Conservation (phyloP, 2,329 filamentous ascomycete genomes). For the Exophiala aquamarina region DNA sequence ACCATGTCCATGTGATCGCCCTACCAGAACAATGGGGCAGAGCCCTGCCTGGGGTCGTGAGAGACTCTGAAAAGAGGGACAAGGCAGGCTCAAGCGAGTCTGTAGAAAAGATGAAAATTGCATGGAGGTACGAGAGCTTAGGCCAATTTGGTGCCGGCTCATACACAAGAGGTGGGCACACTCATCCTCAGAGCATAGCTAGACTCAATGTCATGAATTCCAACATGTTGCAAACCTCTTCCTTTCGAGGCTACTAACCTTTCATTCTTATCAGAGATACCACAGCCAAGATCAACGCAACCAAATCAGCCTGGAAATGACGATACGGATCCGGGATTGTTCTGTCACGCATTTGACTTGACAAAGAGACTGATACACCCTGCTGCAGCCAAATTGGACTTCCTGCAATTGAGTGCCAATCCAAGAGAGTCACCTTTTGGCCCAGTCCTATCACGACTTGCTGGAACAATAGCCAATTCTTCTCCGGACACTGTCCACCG, state of each 20-base stretch:
- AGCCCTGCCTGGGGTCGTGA: constrained; percentile 74
- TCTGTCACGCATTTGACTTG: constrained; percentile 74
- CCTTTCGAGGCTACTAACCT: constrained; percentile 13
- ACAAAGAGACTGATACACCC: constrained; percentile 63
- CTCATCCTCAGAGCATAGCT: constrained; percentile 22
- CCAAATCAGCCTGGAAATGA: constrained; percentile 29
- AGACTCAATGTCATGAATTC: constrained; percentile 19
- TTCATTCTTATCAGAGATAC: constrained; percentile 28
- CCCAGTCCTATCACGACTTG: constrained; percentile 61
- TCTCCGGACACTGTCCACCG: constrained; percentile 68
- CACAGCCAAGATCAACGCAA: constrained; percentile 36
- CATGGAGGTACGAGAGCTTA: constrained; percentile 91
- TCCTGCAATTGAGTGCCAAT: constrained; percentile 47
- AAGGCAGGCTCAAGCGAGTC: constrained; percentile 38
- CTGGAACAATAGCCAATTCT: constrained; percentile 52
- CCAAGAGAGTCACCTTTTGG: constrained; percentile 58
- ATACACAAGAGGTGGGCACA: constrained; percentile 60
- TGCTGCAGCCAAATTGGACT: constrained; percentile 52
- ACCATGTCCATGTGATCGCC: constrained; percentile 82
- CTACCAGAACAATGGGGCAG: constrained; percentile 76
- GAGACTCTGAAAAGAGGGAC: constrained; percentile 49
- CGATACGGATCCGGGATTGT: constrained; percentile 38
- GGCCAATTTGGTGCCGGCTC: constrained; percentile 65
- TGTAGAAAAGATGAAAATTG: constrained; percentile 93
- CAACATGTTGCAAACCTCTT: not conserved